Evolutionary conservation across 164 flowering plant species (phyloP), one percentile per base, ranked within the genome.

Genomic region (Warburgia ugandensis): DNA sequence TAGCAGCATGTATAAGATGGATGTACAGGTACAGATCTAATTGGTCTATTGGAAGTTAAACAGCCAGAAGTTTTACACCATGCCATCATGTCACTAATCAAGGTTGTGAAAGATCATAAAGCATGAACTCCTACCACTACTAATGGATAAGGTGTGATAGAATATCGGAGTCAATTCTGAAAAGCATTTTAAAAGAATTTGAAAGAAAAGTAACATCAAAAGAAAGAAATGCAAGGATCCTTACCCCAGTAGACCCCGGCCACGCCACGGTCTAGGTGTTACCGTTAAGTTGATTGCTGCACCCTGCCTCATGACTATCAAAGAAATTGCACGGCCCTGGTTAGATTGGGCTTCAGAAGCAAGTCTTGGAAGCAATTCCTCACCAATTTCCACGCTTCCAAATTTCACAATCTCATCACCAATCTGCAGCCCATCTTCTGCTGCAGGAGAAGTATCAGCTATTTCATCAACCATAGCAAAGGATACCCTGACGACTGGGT

Each of bases 401-500:
- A 92, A 92, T 65, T 80, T 87, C 68, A 85, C 62, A 54, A 92
- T 75, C 70, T 72, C 95, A 67, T 92, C 98, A 37, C 96, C 98
- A 55, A 87, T 86, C 64, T 92, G 96, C 48, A 92, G 68, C 20
- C 98, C 98, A 71, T 79, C 98, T 61, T 84, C 96, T 17, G 86
- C 86, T 43, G 96, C 92, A 28, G 98, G 98, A 37, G 96, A 87
- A 47, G 65, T 76, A 66, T 87, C 95, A 19, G 80, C 68, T 66
- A 88, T 87, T 68, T 85, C 95, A 74, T 88, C 96, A 58, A 92
- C 75, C 51, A 88, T 38, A 5, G 94, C 96, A 77, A 87, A 92
- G 16, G 95, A 94, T 49, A 69, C 56, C 44, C 68, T 66, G 32
- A 52, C 46, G 52, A 64, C 48, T 23, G 61, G 42, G 59, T 77